Percentiles rank a stretch among this genome's conserved stretches.
Evolutionary conservation across 2,329 filamentous ascomycete genomes (phyloP).

Genomic region (Monosporascus sp.): DNA sequence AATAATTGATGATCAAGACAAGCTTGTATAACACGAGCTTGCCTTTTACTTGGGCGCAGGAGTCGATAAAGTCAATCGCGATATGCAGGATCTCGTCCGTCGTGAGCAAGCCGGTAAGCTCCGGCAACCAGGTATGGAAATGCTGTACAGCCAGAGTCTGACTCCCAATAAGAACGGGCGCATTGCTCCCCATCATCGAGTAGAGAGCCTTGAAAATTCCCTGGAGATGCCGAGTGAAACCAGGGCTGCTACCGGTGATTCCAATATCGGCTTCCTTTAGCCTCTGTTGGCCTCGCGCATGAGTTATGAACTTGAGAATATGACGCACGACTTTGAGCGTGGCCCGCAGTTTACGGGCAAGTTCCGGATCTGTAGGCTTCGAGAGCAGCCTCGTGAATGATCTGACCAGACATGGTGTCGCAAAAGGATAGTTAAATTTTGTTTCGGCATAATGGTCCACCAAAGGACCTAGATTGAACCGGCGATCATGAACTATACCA

Average conservation of each 20-base stretch:
- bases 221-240: slow-evolving; percentile 77
- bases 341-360: slow-evolving; percentile 76
- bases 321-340: slow-evolving; percentile 94
- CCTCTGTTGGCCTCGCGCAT: slow-evolving; percentile 78
- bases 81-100: slow-evolving; percentile 86
- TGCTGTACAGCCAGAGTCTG: slow-evolving; percentile 95
- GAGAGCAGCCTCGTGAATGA: slow-evolving; percentile 81
- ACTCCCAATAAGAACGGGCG: slow-evolving; percentile 82
- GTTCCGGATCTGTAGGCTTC: slow-evolving; percentile 77
- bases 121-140: slow-evolving; percentile 95
- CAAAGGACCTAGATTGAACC: slow-evolving; percentile 85
- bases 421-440: slow-evolving; percentile 89
- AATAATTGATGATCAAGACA: slow-evolving; percentile 87
- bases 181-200: slow-evolving; percentile 79
- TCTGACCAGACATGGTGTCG: slow-evolving; percentile 79
- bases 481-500: slow-evolving; percentile 87
- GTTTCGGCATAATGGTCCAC: slow-evolving; percentile 88
- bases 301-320: slow-evolving; percentile 90
- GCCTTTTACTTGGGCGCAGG: slow-evolving; percentile 79
- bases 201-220: slow-evolving; percentile 88
- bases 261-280: slow-evolving; percentile 85
- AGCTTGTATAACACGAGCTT: slow-evolving; percentile 91
- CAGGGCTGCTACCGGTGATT: slow-evolving; percentile 66
- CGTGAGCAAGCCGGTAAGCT: slow-evolving; percentile 70
- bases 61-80: slow-evolving; percentile 89